These are phyloP conservation scores for Boehmeria nivea DNA, from an alignment of 306 rosid genomes.

Conservation along the genomic window DNA sequence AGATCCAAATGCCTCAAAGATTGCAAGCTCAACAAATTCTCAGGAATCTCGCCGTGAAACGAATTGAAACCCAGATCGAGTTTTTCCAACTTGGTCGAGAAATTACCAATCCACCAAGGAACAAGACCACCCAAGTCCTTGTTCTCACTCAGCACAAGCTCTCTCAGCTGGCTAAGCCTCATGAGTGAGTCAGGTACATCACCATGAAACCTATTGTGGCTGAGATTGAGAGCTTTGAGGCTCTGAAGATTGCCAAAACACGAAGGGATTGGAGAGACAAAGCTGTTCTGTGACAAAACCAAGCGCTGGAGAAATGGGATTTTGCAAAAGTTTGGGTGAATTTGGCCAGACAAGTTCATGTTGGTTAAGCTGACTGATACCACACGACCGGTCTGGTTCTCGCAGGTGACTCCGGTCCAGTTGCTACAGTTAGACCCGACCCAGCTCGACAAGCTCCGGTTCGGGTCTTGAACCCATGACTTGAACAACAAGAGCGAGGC, in stretches of 20 bases:
- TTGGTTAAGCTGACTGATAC: slow-evolving; percentile 51
- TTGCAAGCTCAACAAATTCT: slow-evolving; percentile 47
- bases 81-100: slow-evolving; percentile 64
- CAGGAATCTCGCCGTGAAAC: slow-evolving; percentile 69
- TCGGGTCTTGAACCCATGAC: slow-evolving; percentile 55
- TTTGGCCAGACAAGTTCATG: slow-evolving; percentile 72
- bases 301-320: slow-evolving; percentile 51
- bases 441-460: slow-evolving; percentile 67
- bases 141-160: slow-evolving; percentile 68
- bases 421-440: slow-evolving; percentile 62
- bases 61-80: slow-evolving; percentile 55
- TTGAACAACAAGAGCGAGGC: slow-evolving; percentile 46
- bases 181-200: slow-evolving; percentile 57
- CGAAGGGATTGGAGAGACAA: slow-evolving; percentile 48
- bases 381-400: slow-evolving; percentile 63
- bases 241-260: slow-evolving; percentile 56
- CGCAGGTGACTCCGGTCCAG: slow-evolving; percentile 80
- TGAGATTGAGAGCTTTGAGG: slow-evolving; percentile 56
- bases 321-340: slow-evolving; percentile 52
- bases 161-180: slow-evolving; percentile 54
- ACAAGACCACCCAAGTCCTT: slow-evolving; percentile 59
- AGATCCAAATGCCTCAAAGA: slow-evolving; percentile 73
- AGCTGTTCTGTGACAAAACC: slow-evolving; percentile 61
- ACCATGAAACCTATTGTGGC: slow-evolving; percentile 63
- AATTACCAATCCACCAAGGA: slow-evolving; percentile 82